phyloP scores from a whole-genome alignment of 2,329 filamentous ascomycete genomes.

The Coniochaeta hoffmannii region DNA sequence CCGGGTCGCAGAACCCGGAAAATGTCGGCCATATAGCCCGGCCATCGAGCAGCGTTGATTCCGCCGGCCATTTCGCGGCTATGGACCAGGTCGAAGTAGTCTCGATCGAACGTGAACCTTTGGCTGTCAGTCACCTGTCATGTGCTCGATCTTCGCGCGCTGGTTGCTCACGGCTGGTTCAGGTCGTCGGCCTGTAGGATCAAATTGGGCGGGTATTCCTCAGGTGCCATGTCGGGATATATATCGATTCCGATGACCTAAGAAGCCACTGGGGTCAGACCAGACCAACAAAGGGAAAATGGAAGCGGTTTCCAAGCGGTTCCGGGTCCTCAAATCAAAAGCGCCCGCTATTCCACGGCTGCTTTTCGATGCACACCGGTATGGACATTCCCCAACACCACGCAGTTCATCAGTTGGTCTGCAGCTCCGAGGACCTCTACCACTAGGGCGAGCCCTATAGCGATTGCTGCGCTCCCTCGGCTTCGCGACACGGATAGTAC shows the following conservation, averaged over 20 bases:
- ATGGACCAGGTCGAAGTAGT: constrained; percentile 76
- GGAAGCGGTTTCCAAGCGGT: not conserved
- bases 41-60: constrained; percentile 67
- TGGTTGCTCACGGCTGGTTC: constrained; percentile 47
- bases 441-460: not conserved
- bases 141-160: not conserved
- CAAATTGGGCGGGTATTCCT: constrained; percentile 57
- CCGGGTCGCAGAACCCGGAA: constrained; percentile 62
- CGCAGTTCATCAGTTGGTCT: not conserved
- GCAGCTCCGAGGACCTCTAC: not conserved
- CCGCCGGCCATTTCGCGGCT: constrained; percentile 67
- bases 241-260: constrained; percentile 68
- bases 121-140: constrained; percentile 7
- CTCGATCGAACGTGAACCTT: constrained; percentile 60
- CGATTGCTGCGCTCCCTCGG: too few relatives aligned
- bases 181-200: constrained; percentile 67
- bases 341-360: not conserved
- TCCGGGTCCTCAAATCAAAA: constrained; percentile 3
- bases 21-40: constrained; percentile 68
- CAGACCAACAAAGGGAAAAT: not conserved
- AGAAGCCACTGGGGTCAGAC: not conserved
- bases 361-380: not conserved
- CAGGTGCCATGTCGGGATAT: constrained; percentile 60
- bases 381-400: not conserved
- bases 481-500: not conserved